These are phyloP conservation scores for Plantago major DNA, from an alignment of 257 asterid species.

Conservation along the genomic window DNA sequence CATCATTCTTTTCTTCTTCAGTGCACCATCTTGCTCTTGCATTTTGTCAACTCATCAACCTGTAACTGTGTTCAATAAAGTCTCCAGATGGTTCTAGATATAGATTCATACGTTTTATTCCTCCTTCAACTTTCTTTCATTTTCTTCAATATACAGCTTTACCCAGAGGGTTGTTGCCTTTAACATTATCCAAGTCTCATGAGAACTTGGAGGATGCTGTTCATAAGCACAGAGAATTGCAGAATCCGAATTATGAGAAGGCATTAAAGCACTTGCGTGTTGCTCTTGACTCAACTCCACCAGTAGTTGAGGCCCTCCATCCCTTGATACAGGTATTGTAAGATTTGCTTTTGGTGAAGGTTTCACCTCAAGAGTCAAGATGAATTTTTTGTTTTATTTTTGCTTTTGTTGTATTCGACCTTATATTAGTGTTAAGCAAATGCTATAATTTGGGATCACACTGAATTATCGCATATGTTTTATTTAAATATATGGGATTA, in stretches of 20 bases:
- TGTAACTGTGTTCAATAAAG: too few relatives aligned
- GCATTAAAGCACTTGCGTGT: slow-evolving; percentile 58
- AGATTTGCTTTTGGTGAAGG: slow-evolving; percentile 3
- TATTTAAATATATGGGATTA: too few relatives aligned
- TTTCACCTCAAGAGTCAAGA: neutral
- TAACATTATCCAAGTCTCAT: slow-evolving; percentile 49
- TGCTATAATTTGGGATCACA: too few relatives aligned
- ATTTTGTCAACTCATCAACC: too few relatives aligned
- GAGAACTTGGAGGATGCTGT: slow-evolving; percentile 52
- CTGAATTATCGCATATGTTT: too few relatives aligned
- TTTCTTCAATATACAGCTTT: slow-evolving; percentile 42
- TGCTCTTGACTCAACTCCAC: slow-evolving; percentile 58
- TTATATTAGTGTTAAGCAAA: too few relatives aligned
- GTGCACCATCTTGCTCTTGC: too few relatives aligned
- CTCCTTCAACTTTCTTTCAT: neutral
- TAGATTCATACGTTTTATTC: neutral
- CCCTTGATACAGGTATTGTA: slow-evolving; percentile 75
- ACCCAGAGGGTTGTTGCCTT: slow-evolving; percentile 79
- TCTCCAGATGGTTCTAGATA: too few relatives aligned
- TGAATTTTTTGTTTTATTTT: too few relatives aligned
- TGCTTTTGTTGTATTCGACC: too few relatives aligned
- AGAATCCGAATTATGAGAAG: slow-evolving; percentile 40
- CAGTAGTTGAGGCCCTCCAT: slow-evolving; percentile 70
- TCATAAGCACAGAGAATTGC: slow-evolving; percentile 41
- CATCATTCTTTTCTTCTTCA: too few relatives aligned